phyloP scores from a whole-genome alignment of 331 rosid species.

The Malus hybrid region DNA sequence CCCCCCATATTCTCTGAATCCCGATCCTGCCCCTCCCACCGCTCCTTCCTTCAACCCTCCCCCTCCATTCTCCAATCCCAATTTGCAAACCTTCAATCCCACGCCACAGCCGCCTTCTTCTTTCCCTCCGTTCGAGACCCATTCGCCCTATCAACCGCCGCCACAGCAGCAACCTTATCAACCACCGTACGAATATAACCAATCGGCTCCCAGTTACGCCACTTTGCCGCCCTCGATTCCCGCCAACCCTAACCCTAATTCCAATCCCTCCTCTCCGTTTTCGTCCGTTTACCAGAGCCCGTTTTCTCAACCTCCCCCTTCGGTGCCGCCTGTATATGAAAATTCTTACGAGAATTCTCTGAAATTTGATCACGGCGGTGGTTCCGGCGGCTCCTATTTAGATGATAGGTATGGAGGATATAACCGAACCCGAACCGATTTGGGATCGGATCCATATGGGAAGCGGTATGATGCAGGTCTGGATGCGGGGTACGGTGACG shows the following conservation, averaged over 20 bases:
- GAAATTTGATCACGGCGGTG: conserved; percentile 37
- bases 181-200: conserved; percentile 62
- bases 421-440: conserved; percentile 42
- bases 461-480: conserved; percentile 42
- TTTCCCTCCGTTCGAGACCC: conserved; percentile 57
- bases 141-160: conserved; percentile 39
- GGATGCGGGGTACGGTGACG: conserved; percentile 54
- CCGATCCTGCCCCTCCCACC: conserved; percentile 59
- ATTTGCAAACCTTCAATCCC: conserved; percentile 37
- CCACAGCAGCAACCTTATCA: conserved; percentile 48
- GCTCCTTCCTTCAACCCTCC: conserved; percentile 51
- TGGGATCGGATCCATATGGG: conserved; percentile 49
- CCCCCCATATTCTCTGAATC: conserved; percentile 45
- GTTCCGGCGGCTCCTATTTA: conserved; percentile 25
- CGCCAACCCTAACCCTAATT: conserved; percentile 20
- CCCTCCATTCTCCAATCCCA: conserved; percentile 40
- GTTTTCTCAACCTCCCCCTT: conserved; percentile 27
- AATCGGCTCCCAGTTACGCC: conserved; percentile 40
- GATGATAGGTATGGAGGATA: conserved; percentile 49
- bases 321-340: conserved; percentile 52
- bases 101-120: conserved; percentile 43
- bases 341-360: conserved; percentile 41
- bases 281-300: conserved; percentile 35
- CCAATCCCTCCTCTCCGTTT: conserved; percentile 26
- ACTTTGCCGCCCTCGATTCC: conserved; percentile 37